phyloP scores from a whole-genome alignment of 768 basidiomycete species.

The Pholiota conissans region DNA sequence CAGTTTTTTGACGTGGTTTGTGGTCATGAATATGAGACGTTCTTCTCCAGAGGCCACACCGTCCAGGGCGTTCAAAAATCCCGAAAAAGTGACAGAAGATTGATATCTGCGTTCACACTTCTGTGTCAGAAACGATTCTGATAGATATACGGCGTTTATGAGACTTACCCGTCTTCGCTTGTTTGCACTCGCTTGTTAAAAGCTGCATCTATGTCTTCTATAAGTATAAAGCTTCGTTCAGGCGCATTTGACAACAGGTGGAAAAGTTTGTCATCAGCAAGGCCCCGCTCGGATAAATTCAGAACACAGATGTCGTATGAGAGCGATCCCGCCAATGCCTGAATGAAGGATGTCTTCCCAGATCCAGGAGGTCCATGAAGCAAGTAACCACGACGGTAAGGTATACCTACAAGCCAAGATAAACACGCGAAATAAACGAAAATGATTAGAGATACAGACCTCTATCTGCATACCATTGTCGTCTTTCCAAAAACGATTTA shows the following conservation, averaged over 20 bases:
- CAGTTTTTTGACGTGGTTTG: constrained; percentile 88
- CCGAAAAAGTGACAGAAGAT: constrained; percentile 95
- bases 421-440: neutral
- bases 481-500: constrained; percentile 75
- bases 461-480: constrained; percentile 95
- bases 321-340: constrained; percentile 90
- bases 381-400: constrained; percentile 94
- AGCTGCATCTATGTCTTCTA: constrained; percentile 97
- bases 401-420: constrained; percentile 70
- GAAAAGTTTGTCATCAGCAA: constrained; percentile 95
- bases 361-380: constrained; percentile 96
- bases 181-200: constrained; percentile 93
- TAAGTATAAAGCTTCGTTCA: constrained; percentile 89
- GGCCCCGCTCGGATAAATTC: constrained; percentile 93
- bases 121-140: neutral
- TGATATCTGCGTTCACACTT: constrained; percentile 62
- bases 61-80: constrained; percentile 94
- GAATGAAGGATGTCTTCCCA: constrained; percentile 98
- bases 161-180: constrained; percentile 84
- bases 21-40: constrained; percentile 98
- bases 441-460: constrained; percentile 59
- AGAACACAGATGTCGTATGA: constrained; percentile 95
- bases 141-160: neutral
- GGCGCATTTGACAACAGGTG: constrained; percentile 92
- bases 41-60: constrained; percentile 98